Base-by-base conservation (phyloP, 768 basidiomycete genomes). In the Leccinum incarnatum region DNA sequence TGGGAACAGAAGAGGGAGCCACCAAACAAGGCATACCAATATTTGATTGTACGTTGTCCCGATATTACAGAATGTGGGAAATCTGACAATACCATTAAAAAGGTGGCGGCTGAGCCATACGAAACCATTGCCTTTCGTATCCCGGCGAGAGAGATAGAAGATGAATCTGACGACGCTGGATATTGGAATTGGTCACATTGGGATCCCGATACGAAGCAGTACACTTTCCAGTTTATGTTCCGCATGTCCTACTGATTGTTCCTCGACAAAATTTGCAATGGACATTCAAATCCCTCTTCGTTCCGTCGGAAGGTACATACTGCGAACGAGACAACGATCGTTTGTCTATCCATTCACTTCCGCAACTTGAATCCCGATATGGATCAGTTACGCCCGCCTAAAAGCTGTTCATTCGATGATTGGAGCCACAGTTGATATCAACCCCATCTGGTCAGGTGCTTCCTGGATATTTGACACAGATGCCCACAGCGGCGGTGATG, bases 101-200 rank as follows among this genome's bases (percentile, higher is more conserved):
- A 98, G 96, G 93, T 98, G 60, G 97, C 96, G 17, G 95, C 97
- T n/a, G 97, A 98, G 67, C 95, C 96, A 5, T 99, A 98, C 70
- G 97, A 99, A 76, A 98, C 95, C 4, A 94, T 99, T 65, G 93
- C 95, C n/a, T 98, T 98, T 81, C 92, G 95, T 17, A 94, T 99
- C 68, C 97, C 96, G 49, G 91, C 97, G 25, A 86, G 93, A 53
- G 95, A 98, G 75, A 95, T 99, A 60, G 95, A 98, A 74, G 93
- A 96, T 67, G 93, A 94, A 68, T 84, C 91, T 49, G 89, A 93
- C 60, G 93, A 95, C 66, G 90, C 89, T 29, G 88, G 88, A 15
- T 91, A 88, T 64, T 94, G 91, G 90, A 93, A 92, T 67, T 99
- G 97, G 97, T 95, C 95, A 42, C 92, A 98, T 69, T 98, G 96